Evolutionary conservation across 2,329 filamentous ascomycete genomes (phyloP).

Genomic region (Aspergillus luchuensis): DNA sequence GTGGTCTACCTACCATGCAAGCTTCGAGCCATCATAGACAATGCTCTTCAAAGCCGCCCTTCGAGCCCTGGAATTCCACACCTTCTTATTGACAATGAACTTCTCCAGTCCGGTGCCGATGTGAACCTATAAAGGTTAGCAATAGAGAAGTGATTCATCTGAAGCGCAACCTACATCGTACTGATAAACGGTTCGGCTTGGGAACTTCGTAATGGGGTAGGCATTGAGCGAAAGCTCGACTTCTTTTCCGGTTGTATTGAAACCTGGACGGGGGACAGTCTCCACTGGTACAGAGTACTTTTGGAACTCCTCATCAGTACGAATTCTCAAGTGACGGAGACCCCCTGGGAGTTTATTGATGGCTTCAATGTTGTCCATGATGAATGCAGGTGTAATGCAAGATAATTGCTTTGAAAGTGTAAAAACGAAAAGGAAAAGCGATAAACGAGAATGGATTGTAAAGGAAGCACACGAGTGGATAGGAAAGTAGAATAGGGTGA

Average conservation of each 20-base stretch:
- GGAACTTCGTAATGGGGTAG: conserved; percentile 66
- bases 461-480: too few relatives aligned
- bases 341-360: conserved; percentile 25
- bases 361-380: conserved; percentile 27
- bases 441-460: background rate
- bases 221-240: conserved; percentile 69
- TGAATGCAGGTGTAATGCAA: background rate
- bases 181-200: conserved; percentile 68
- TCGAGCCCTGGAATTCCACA: conserved; percentile 69
- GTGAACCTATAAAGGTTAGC: conserved; percentile 54
- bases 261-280: conserved; percentile 53
- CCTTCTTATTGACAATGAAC: conserved; percentile 66
- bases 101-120: conserved; percentile 67
- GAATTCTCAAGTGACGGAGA: conserved; percentile 28
- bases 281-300: conserved; percentile 39
- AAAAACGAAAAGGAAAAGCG: background rate
- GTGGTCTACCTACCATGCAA: conserved; percentile 70
- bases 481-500: background rate
- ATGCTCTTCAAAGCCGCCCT: conserved; percentile 62
- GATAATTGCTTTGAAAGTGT: background rate
- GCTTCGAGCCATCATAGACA: conserved; percentile 79
- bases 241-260: conserved; percentile 60
- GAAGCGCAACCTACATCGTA: conserved; percentile 70
- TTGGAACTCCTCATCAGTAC: conserved; percentile 30
- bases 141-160: background rate